Conservation (phyloP, 768 basidiomycete species). For the Krasilnikovozyma curviuscula region DNA sequence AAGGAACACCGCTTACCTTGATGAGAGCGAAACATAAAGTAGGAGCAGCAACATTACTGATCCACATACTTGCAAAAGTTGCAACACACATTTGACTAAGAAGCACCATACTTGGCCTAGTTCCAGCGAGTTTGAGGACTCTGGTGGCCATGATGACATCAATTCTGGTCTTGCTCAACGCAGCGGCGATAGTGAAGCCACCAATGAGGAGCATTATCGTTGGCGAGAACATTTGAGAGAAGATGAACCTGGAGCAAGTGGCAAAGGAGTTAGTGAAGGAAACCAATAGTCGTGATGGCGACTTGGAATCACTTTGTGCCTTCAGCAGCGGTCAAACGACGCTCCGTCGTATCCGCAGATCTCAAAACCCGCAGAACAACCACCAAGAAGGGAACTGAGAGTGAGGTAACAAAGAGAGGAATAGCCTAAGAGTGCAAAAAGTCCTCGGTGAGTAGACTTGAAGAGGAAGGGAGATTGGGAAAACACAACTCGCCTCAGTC, state of each 20-base stretch:
- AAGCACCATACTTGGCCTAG: conserved; percentile 63
- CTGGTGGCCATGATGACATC: conserved; percentile 74
- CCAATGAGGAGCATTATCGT: conserved; percentile 97
- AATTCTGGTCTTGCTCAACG: conserved; percentile 83
- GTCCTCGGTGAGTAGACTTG: not conserved
- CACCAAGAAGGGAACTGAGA: conserved; percentile 66
- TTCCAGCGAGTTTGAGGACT: conserved; percentile 74
- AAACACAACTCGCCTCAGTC: conserved; percentile 70
- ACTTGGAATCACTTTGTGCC: conserved; percentile 52
- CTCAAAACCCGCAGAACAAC: conserved; percentile 67
- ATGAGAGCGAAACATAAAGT: conserved; percentile 92
- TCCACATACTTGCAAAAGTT: conserved; percentile 99
- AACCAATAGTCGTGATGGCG: conserved; percentile 1
- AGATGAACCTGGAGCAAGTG: conserved; percentile 47
- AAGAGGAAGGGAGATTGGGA: not conserved
- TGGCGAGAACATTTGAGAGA: conserved; percentile 87
- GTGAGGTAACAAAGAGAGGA: conserved; percentile 90
- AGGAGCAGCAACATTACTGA: conserved; percentile 94
- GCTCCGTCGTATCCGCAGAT: conserved; percentile 34
- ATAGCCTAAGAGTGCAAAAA: conserved; percentile 45
- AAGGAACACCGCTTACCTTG: conserved; percentile 38
- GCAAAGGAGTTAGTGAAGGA: not conserved
- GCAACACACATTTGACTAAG: conserved; percentile 90
- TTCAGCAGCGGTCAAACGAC: conserved; percentile 38
- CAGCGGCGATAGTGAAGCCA: conserved; percentile 93